Conservation (phyloP, 768 basidiomycete species). For the Clavulina sp. region DNA sequence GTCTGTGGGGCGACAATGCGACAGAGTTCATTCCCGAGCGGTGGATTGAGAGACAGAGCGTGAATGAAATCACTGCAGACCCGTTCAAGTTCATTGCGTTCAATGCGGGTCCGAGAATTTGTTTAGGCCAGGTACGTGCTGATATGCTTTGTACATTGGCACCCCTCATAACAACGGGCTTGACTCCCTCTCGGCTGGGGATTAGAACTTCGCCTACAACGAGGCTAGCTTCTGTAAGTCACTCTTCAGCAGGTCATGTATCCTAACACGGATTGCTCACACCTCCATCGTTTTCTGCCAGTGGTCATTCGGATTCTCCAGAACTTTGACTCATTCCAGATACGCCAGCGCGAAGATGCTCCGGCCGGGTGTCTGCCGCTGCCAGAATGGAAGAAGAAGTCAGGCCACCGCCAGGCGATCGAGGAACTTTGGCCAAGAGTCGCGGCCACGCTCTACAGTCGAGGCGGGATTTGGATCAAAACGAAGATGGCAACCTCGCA, state of each 20-base stretch:
- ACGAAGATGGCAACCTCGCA: no score
- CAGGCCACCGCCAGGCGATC: background rate
- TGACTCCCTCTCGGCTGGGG: background rate
- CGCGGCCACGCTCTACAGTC: background rate
- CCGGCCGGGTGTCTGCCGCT: background rate
- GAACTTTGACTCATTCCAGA: background rate
- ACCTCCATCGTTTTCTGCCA: background rate
- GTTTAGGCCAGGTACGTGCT: slow-evolving; percentile 4
- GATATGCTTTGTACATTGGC: background rate
- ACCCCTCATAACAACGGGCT: background rate
- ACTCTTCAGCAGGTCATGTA: background rate
- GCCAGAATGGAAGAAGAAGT: background rate
- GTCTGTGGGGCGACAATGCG: slow-evolving; percentile 59
- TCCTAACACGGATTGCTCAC: background rate
- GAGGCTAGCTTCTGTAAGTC: slow-evolving; percentile 1
- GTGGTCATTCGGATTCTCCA: slow-evolving; percentile 4
- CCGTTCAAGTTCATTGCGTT: slow-evolving; percentile 7
- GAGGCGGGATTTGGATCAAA: background rate
- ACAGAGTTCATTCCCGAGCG: slow-evolving; percentile 63
- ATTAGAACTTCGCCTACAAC: slow-evolving; percentile 4
- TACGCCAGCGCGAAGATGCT: background rate
- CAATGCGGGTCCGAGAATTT: slow-evolving; percentile 6
- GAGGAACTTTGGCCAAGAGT: background rate
- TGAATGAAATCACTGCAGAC: background rate
- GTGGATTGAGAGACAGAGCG: slow-evolving; percentile 43